These are phyloP conservation scores for Beta lomatogona DNA, from an alignment of 179 eudicot species.

Conservation along the genomic window DNA sequence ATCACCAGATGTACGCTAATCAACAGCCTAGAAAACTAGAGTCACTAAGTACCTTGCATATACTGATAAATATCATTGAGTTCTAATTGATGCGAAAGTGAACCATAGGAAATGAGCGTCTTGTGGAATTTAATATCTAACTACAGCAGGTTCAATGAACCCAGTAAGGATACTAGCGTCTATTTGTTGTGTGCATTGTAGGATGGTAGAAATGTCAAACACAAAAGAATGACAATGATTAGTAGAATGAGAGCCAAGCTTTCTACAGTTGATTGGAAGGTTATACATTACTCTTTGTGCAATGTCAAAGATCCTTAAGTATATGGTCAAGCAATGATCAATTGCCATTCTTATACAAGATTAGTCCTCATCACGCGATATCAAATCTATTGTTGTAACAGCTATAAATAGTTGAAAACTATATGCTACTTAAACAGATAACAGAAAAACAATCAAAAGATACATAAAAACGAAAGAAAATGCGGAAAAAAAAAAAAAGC, in stretches of 20 bases:
- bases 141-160: conserved; percentile 94
- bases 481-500: not conserved
- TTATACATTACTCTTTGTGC: conserved; percentile 19
- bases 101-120: conserved; percentile 1
- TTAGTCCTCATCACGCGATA: not conserved
- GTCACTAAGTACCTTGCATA: conserved; percentile 6
- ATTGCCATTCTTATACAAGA: not conserved
- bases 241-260: conserved; percentile 12
- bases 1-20: not conserved
- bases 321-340: conserved; percentile 1
- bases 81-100: not conserved
- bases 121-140: conserved; percentile 20
- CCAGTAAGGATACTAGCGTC: conserved; percentile 73
- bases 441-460: not conserved
- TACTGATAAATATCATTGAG: not conserved
- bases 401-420: no score
- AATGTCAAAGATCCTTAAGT: conserved; percentile 8
- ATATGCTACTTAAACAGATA: no score
- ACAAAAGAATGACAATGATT: not conserved
- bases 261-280: conserved; percentile 28
- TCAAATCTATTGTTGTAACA: no score
- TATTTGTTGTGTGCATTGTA: conserved; percentile 15
- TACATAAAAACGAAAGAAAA: not conserved
- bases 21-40: not conserved
- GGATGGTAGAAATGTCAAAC: conserved; percentile 23